Percentiles rank a stretch among this genome's conserved stretches.
phyloP scores from a whole-genome alignment of 2,329 filamentous ascomycete genomes.

The Emergomyces orientalis region DNA sequence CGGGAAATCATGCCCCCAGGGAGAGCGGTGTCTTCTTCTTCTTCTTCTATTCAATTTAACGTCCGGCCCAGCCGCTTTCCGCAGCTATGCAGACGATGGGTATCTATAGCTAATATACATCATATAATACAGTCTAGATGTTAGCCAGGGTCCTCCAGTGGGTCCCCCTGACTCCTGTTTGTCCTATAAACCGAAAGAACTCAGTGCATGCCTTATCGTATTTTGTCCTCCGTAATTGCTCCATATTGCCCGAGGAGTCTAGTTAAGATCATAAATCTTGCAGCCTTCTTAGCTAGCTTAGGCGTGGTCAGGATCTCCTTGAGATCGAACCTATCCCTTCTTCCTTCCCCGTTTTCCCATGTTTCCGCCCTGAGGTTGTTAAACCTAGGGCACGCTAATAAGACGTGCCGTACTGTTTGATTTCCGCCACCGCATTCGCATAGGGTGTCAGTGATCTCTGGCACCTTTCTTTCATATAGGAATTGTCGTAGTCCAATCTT shows the following conservation, averaged over 20 bases:
- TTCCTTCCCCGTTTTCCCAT: slow-evolving; percentile 7
- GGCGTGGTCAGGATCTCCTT: slow-evolving; percentile 10
- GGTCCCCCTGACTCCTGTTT: background rate
- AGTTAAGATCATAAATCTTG: slow-evolving; percentile 13
- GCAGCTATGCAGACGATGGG: background rate
- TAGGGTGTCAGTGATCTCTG: slow-evolving; percentile 9
- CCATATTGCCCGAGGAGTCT: slow-evolving; percentile 14
- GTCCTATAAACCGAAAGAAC: slow-evolving; percentile 1
- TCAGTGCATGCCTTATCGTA: slow-evolving; percentile 1
- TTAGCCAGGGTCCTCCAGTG: background rate
- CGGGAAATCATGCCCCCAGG: too few species aligned
- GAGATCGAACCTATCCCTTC: slow-evolving; percentile 3
- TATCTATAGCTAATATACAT: background rate
- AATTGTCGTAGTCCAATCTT: slow-evolving; percentile 12
- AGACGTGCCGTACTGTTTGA: slow-evolving; percentile 9
- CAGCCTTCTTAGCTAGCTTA: slow-evolving; percentile 9
- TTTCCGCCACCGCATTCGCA: slow-evolving; percentile 9
- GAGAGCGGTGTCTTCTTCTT: background rate
- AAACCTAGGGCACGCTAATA: background rate
- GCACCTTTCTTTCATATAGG: slow-evolving; percentile 10
- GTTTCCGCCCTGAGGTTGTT: slow-evolving; percentile 8
- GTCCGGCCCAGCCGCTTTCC: background rate
- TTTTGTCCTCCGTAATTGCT: slow-evolving; percentile 8
- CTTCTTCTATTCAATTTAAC: slow-evolving; percentile 4
- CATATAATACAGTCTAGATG: background rate